Conservation (phyloP, 805 yeast genomes). For the Suhomyces faveliae region DNA sequence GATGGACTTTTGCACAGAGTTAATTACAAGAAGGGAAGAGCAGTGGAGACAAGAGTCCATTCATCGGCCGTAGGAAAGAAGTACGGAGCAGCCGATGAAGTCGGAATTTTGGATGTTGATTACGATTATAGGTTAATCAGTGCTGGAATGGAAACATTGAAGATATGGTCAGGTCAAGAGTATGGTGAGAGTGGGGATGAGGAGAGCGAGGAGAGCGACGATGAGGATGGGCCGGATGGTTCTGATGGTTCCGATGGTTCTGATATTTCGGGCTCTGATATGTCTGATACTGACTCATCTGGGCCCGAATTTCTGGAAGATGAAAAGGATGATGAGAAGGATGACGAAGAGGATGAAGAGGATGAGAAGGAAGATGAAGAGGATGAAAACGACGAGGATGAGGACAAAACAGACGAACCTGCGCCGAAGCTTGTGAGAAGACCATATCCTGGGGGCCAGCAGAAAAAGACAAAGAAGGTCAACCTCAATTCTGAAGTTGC, state of each 20-base stretch:
- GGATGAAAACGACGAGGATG: constrained; percentile 14
- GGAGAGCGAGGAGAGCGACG: constrained; percentile 19
- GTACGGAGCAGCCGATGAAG: constrained; percentile 61
- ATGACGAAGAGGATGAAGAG: constrained; percentile 13
- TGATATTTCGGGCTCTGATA: not conserved
- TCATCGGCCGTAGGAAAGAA: constrained; percentile 40
- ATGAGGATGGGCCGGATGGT: constrained; percentile 19
- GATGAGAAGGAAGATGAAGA: constrained; percentile 8
- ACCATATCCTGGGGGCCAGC: constrained; percentile 12
- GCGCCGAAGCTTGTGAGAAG: not conserved
- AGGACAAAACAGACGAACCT: constrained; percentile 8
- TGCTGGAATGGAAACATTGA: constrained; percentile 80
- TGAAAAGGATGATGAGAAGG: constrained; percentile 15
- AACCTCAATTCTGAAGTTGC: constrained; percentile 1
- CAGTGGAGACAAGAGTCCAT: constrained; percentile 66
- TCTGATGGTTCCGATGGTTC: constrained; percentile 5
- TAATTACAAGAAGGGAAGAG: constrained; percentile 60
- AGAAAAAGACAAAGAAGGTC: constrained; percentile 3
- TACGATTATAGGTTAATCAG: constrained; percentile 73
- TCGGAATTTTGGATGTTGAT: constrained; percentile 74
- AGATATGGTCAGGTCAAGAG: constrained; percentile 63
- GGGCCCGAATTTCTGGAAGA: constrained; percentile 8
- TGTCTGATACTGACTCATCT: constrained; percentile 10
- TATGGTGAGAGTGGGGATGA: constrained; percentile 15
- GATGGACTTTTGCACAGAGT: constrained; percentile 72